phyloP scores from a whole-genome alignment of 2,329 filamentous ascomycete genomes.

The Aspergillus pseudoviridinutans region DNA sequence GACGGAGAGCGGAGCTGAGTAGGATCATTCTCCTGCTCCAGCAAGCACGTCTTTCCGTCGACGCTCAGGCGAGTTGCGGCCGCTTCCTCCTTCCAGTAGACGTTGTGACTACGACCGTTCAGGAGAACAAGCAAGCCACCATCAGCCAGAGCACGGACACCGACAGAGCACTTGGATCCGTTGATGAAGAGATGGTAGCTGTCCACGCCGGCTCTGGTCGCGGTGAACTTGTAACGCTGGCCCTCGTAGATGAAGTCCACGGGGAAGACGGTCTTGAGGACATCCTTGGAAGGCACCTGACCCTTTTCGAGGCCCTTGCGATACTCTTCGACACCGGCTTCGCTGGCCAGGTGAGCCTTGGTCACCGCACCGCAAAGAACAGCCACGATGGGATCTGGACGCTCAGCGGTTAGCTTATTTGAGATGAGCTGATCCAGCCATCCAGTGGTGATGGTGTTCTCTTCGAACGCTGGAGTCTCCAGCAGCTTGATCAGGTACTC shows the following conservation, averaged over 20 bases:
- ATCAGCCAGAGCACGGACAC: conserved; percentile 86
- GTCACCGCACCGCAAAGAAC: conserved; percentile 92
- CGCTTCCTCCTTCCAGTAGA: conserved; percentile 99
- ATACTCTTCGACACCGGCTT: conserved; percentile 83
- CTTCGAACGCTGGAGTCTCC: conserved; percentile 96
- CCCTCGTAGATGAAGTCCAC: conserved; percentile 99
- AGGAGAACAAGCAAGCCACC: conserved; percentile 89
- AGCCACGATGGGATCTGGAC: conserved; percentile 89
- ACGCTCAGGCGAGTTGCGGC: conserved; percentile 93
- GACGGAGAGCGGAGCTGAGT: conserved; percentile 93
- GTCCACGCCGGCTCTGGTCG: conserved; percentile 83
- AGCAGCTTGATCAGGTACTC: conserved; percentile 99
- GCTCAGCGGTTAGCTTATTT: conserved; percentile 93
- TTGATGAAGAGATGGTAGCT: conserved; percentile 99
- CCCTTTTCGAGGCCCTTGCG: conserved; percentile 87
- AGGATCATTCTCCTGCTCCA: conserved; percentile 98
- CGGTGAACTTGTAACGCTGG: conserved; percentile 94
- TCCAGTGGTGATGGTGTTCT: conserved; percentile 97
- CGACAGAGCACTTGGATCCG: conserved; percentile 91
- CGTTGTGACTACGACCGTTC: conserved; percentile 89
- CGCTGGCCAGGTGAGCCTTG: conserved; percentile 92
- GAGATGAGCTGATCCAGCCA: conserved; percentile 99
- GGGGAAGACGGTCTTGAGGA: conserved; percentile 94
- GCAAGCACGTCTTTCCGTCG: conserved; percentile 94
- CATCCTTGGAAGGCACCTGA: conserved; percentile 93